These are phyloP conservation scores for Pestalotiopsis sp. DNA, from an alignment of 2,329 filamentous ascomycete genomes.

Conservation along the genomic window DNA sequence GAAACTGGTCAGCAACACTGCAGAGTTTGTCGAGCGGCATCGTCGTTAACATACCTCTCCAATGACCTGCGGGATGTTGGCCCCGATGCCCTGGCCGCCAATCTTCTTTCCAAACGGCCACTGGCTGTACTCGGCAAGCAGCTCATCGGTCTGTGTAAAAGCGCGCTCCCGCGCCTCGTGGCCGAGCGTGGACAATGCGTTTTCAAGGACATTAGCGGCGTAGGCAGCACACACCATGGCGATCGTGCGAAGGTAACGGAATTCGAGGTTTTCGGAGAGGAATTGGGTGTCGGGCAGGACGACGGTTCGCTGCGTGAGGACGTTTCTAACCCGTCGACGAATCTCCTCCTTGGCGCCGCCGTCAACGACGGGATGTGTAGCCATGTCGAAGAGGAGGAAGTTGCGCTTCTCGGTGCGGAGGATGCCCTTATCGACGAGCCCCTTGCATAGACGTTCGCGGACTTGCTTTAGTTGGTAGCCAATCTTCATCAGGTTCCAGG, in stretches of 20 bases:
- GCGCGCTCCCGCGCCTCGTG: slow-evolving; percentile 93
- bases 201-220: slow-evolving; percentile 96
- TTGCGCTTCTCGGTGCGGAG: slow-evolving; percentile 98
- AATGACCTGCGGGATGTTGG: slow-evolving; percentile 87
- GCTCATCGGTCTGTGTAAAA: slow-evolving; percentile 95
- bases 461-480: slow-evolving; percentile 99
- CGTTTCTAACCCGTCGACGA: slow-evolving; percentile 84
- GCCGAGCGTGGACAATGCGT: slow-evolving; percentile 89
- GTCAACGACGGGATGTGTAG: slow-evolving; percentile 95
- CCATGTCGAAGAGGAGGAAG: slow-evolving; percentile 99
- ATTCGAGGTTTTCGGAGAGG: slow-evolving; percentile 91
- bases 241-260: slow-evolving; percentile 88
- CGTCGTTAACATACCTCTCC: slow-evolving; percentile 58
- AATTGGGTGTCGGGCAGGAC: slow-evolving; percentile 86
- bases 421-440: slow-evolving; percentile 97
- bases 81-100: slow-evolving; percentile 78
- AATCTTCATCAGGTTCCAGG: slow-evolving; percentile 99
- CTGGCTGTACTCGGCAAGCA: slow-evolving; percentile 92
- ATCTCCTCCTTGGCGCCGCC: slow-evolving; percentile 98
- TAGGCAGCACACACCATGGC: slow-evolving; percentile 98
- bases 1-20: slow-evolving; percentile 6
- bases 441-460: slow-evolving; percentile 94
- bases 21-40: background rate
- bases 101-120: slow-evolving; percentile 93
- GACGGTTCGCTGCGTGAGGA: slow-evolving; percentile 91